Conservation (phyloP, 129 eudicot species). For the Arctium minus region DNA sequence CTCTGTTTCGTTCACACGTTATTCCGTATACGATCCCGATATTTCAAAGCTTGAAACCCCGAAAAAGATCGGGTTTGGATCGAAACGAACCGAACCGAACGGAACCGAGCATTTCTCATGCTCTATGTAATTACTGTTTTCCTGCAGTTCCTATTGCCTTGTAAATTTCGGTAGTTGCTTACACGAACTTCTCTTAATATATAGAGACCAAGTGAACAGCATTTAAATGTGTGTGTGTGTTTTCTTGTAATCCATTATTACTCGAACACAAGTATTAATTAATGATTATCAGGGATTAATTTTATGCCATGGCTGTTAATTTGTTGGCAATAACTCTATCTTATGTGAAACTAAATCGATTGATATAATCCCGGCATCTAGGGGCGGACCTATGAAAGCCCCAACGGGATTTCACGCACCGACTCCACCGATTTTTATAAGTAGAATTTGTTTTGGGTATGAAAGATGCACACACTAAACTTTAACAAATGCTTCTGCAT, state of each 20-base stretch:
- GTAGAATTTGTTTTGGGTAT: too few relatives aligned
- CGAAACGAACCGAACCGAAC: not conserved
- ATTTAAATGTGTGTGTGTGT: conserved; percentile 2
- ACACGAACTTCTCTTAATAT: conserved; percentile 18
- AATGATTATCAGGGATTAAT: not conserved
- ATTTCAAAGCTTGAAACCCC: conserved; percentile 13
- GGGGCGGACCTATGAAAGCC: not conserved
- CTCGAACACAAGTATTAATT: conserved; percentile 8
- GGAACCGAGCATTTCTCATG: conserved; percentile 9
- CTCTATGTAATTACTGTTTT: conserved; percentile 38
- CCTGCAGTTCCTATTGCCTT: conserved; percentile 1
- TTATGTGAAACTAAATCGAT: not conserved
- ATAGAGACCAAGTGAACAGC: conserved; percentile 25
- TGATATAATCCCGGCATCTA: not conserved
- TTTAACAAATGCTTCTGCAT: too few relatives aligned
- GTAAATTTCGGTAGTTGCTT: conserved; percentile 23
- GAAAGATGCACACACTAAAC: too few relatives aligned
- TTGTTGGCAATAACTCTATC: not conserved
- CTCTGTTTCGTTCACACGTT: conserved; percentile 7
- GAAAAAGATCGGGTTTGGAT: conserved; percentile 29
- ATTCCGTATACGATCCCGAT: conserved; percentile 45
- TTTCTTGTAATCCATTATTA: conserved; percentile 6
- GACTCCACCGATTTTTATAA: too few relatives aligned
- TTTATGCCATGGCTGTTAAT: not conserved
- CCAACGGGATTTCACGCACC: too few relatives aligned